A percentile compares a stretch with the other conserved stretches of the same genome.
Conservation (phyloP, 2,329 filamentous ascomycete genomes). For the Paraconiothyrium brasiliense region DNA sequence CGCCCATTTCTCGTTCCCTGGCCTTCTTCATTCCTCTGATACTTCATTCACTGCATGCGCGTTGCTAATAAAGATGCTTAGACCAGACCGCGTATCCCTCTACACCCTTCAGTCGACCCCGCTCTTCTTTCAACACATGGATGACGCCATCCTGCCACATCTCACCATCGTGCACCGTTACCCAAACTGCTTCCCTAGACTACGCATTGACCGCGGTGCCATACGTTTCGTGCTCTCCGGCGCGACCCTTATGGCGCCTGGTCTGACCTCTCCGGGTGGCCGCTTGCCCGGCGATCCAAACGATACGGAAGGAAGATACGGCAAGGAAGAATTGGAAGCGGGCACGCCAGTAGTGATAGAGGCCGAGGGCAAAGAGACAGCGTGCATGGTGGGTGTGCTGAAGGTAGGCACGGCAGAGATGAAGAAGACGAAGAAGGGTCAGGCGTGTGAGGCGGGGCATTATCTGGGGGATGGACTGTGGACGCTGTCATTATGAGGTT, state of each 20-base stretch:
- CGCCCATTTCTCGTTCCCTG: not conserved
- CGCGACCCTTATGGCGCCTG: constrained; percentile 95
- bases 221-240: constrained; percentile 96
- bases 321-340: constrained; percentile 74
- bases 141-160: constrained; percentile 83
- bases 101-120: constrained; percentile 82
- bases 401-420: constrained; percentile 89
- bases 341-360: constrained; percentile 88
- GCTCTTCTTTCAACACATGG: constrained; percentile 90
- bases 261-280: constrained; percentile 84
- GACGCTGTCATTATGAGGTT: constrained; percentile 68
- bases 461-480: constrained; percentile 94
- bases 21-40: not conserved
- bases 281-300: constrained; percentile 70
- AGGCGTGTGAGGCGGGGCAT: constrained; percentile 92
- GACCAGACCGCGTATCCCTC: constrained; percentile 85
- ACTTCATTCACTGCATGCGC: not conserved
- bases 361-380: constrained; percentile 93
- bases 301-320: constrained; percentile 56
- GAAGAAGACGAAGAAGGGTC: constrained; percentile 92
- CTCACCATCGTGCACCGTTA: constrained; percentile 90
- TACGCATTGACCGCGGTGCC: constrained; percentile 93
- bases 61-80: constrained; percentile 39
- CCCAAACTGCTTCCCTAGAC: constrained; percentile 80
- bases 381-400: constrained; percentile 85